Base-by-base conservation (phyloP, 805 yeast species). In the Tanozyma kutaoensis region DNA sequence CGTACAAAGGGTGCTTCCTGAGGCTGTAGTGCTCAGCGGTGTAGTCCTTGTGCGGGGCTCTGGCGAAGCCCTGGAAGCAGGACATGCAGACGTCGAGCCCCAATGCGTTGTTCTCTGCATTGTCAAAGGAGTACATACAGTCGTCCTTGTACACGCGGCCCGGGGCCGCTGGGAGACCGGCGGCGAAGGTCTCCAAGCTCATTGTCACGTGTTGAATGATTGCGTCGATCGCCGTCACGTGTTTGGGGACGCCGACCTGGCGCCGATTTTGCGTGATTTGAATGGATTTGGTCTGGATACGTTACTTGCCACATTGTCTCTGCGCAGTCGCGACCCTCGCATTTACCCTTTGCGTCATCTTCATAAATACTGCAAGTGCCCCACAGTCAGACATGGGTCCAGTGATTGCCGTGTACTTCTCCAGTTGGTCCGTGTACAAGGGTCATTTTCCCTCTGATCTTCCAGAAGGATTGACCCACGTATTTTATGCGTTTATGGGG, bases 51-150 rank as follows among this genome's bases (percentile, higher is more conserved):
- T 40, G 41, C 2, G 43, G 38, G 8, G 48, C 36, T 27, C 72
- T 57, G 26, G 78, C 69, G 26, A 78, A 80, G 5, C 84, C 72
- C 29, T 77, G 79, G 48, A 67, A 81, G 38, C 93, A 76, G 2
- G 54, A 39, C 27, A 91, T 55, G 36, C 95, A 86, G 10, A 86
- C 69, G 42, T 79, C 86, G 12, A 88, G 47, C 1, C 93, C 93
- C 5, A 46, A 28, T 4, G 32, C 37, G 8, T 53, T 52, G 27
- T 62, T 53, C 28, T 56, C 65, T 21, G 81, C 69, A 0, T 81
- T 72, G 34, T 75, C 88, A 44, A 78, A 88, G 28, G 86, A 77
- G 52, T 69, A 88, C 56, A 79, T 78, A 46, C 96, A 86, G 38
- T 85, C 95, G 54, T 88, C 96, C 45, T 82, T 86, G 42, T 72